Evolutionary conservation across 1,284 basidiomycete species (phyloP), one percentile per base, ranked within the genome.

Genomic region (Pascua sp.): DNA sequence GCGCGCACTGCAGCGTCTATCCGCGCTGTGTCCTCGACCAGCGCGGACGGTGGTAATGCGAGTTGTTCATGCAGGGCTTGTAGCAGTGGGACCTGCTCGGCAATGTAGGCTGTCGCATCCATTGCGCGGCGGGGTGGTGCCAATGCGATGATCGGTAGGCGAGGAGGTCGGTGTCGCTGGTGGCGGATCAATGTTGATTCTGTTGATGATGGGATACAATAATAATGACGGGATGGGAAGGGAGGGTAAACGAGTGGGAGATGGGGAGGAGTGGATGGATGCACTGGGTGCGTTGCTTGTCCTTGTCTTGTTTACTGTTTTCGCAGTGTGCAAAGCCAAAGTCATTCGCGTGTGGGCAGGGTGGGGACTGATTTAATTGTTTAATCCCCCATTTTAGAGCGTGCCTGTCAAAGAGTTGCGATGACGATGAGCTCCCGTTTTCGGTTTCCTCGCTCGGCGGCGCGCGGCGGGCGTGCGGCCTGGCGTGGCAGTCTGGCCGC

Each of bases 1-100:
- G 61, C 63, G 32, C 63, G 61, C 51, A 76, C 71, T 4, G 72
- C 72, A 1, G 68, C 64, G 51, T 75, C 74, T 43, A 76, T 76
- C 8, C 67, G 56, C 8, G 65, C 59, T 46, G 67, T 57, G 55
- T 76, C 74, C 5, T 66, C 64, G 17, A 67, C 60, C 38, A 75
- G 63, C 1, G 65, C 66, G 41, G 67, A 61, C 1, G 65, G 44
- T 9, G 72, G 70, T 36, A 76, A 62, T 4, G 64, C 67, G 16
- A 76, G 67, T 57, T 69, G 69, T n/a, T 60, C 47, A 54, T 75
- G 74, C 11, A 76, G 63, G 12, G 64, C 60, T 44, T 62, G 63
- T 0, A 76, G 64, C 42, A 72, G 69, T 10, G 72, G 70, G 4
- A 71, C 66, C 45, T 76, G 74, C 61, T 72, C 69, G 38, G 65